Evolutionary conservation across 2,329 filamentous ascomycete species (phyloP).

Genomic region (Helminthosporium solani): DNA sequence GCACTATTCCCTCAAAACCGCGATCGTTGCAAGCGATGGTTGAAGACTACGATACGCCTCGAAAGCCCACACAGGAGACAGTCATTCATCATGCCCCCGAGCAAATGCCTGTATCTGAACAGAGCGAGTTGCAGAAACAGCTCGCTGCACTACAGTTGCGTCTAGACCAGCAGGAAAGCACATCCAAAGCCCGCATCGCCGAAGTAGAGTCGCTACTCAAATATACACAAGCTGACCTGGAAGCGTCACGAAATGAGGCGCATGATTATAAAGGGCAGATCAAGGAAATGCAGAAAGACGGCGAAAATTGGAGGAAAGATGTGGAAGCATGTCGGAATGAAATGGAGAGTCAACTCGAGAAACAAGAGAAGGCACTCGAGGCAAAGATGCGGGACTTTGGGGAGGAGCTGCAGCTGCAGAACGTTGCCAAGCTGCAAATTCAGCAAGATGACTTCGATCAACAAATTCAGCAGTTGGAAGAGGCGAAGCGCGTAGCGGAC

Average conservation of each 20-base stretch:
- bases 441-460: slow-evolving; percentile 28
- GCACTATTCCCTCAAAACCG: slow-evolving; percentile 26
- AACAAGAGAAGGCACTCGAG: slow-evolving; percentile 23
- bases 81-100: slow-evolving; percentile 34
- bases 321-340: slow-evolving; percentile 9
- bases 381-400: slow-evolving; percentile 28
- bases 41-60: slow-evolving; percentile 40
- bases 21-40: slow-evolving; percentile 39
- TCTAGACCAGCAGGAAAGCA: slow-evolving; percentile 29
- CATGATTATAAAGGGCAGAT: slow-evolving; percentile 33
- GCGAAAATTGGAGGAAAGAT: slow-evolving; percentile 16
- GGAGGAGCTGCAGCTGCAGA: slow-evolving; percentile 29
- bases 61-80: slow-evolving; percentile 38
- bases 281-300: slow-evolving; percentile 15
- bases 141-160: slow-evolving; percentile 27
- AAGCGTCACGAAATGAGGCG: slow-evolving; percentile 27
- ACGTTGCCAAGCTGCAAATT: slow-evolving; percentile 25
- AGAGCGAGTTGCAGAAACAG: slow-evolving; percentile 16
- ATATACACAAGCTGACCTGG: slow-evolving; percentile 36
- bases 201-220: slow-evolving; percentile 39
- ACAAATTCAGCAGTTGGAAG: slow-evolving; percentile 17
- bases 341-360: slow-evolving; percentile 15
- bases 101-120: slow-evolving; percentile 11
- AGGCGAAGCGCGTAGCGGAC: slow-evolving; percentile 18
- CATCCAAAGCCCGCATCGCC: slow-evolving; percentile 32